Conservation (phyloP, 73 alveolate genomes). For the Symbiodinium natans region DNA sequence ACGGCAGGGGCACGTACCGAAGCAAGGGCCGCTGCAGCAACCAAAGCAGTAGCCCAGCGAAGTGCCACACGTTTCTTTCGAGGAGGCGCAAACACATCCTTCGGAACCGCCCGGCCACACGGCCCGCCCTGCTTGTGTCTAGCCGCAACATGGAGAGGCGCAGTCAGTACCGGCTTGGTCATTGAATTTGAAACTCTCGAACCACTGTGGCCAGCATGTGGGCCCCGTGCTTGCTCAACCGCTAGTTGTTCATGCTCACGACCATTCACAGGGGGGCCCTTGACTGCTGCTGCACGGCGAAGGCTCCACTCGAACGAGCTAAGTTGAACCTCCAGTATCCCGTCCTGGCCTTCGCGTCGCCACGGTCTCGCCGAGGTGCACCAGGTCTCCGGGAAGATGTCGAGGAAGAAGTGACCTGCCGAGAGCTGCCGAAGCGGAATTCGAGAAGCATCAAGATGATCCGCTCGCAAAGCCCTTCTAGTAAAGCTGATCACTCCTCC, state of each 20-base stretch:
- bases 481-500: background rate
- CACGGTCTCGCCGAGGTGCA: background rate
- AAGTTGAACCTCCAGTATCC: background rate
- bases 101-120: background rate
- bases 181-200: background rate
- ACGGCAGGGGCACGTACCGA: constrained; percentile 1
- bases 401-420: background rate
- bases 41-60: background rate
- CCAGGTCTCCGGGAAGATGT: background rate
- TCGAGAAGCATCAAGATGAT: background rate
- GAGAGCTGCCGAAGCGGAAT: background rate
- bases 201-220: background rate
- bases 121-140: background rate
- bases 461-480: background rate
- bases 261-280: background rate
- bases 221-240: too few species aligned
- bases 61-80: background rate
- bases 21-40: constrained; percentile 1
- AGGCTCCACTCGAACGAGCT: background rate
- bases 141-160: background rate
- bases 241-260: background rate
- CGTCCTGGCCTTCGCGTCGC: constrained; percentile 10
- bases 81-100: background rate
- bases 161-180: background rate
- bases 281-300: background rate